A percentile compares a stretch with the other conserved stretches of the same genome.
These are phyloP conservation scores for Schoenoplectus triqueter DNA, from an alignment of 202 grass and related monocot species.

Conservation along the genomic window DNA sequence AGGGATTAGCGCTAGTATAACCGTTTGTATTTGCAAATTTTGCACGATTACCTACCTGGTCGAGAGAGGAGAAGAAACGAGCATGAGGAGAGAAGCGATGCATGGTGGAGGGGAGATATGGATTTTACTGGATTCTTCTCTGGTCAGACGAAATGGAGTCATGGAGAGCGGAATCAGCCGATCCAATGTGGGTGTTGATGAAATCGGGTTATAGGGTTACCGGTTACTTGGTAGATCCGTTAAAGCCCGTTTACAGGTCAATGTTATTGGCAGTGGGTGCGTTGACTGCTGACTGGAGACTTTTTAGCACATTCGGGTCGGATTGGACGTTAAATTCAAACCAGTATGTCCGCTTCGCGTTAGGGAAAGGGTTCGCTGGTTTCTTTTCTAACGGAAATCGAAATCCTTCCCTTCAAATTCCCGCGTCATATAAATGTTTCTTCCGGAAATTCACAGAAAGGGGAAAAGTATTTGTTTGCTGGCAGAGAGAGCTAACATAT, in stretches of 20 bases:
- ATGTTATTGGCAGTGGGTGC: too few relatives aligned
- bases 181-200: not conserved
- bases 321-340: not conserved
- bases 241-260: not conserved
- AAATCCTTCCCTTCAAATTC: slow-evolving; percentile 14
- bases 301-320: not conserved
- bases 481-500: not conserved
- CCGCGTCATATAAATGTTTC: not conserved
- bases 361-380: not conserved
- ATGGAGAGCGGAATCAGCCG: not conserved
- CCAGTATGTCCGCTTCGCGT: not conserved
- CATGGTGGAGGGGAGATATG: slow-evolving; percentile 37
- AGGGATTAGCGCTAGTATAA: not conserved
- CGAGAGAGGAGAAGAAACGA: slow-evolving; percentile 78
- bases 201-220: not conserved
- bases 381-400: not conserved
- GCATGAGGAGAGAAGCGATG: slow-evolving; percentile 52
- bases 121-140: not conserved
- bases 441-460: not conserved
- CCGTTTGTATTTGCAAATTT: not conserved
- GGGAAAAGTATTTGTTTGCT: not conserved
- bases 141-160: not conserved
- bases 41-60: slow-evolving; percentile 43
- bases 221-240: not conserved
- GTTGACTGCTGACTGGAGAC: not conserved